Evolutionary conservation across 2,329 filamentous ascomycete species (phyloP), one percentile per base, ranked within the genome.

Genomic region (Blastomyces parvus): DNA sequence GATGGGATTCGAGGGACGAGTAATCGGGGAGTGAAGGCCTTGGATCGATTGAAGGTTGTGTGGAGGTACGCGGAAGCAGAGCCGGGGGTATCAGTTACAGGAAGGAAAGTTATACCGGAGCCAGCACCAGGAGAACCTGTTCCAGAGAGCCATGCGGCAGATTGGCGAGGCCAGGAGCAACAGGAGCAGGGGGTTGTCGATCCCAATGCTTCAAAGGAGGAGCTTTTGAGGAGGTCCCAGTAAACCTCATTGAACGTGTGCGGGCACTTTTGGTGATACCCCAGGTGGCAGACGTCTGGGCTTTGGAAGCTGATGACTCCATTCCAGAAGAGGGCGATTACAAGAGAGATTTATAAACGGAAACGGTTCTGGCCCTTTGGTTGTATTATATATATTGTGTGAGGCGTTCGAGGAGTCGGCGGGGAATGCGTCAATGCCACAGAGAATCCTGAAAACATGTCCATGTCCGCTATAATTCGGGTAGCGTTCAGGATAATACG

Each of bases 1-100:
- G 94, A 99, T 69, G 94, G 94, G 2, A 92, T 99, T 74, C 97
- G 97, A 74, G 94, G 94, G 0, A 92, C 88, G 4, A 86, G 82
- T 27, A 83, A 87, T 40, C 96, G 96, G 73, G 94, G 94, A 0
- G 88, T 88, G 0, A 82, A 87, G 53, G 90, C 90, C 0, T 85
- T 96, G 9, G 93, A 99, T 72, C 84, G 84, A 50, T 79, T 97
- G 30, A 87, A 90, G 13, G 89, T 97, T 0, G 87, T 96, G 0
- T 99, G 94, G 94, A 85, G 86, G 66, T 80, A 79, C 65, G 69
- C 71, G 6, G 60, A 67, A 40, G 60, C 69, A 63, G 36, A 66
- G 69, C 66, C 68, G 25, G 14, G 61, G 36, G 38, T 67, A 67
- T 56, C 69, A 36, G 38, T 11, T 59, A 66, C 63, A 7, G 50